Percentiles rank a stretch among this genome's conserved stretches.
phyloP scores from a whole-genome alignment of 2,329 filamentous ascomycete species.

The Diaporthe citriasiana region DNA sequence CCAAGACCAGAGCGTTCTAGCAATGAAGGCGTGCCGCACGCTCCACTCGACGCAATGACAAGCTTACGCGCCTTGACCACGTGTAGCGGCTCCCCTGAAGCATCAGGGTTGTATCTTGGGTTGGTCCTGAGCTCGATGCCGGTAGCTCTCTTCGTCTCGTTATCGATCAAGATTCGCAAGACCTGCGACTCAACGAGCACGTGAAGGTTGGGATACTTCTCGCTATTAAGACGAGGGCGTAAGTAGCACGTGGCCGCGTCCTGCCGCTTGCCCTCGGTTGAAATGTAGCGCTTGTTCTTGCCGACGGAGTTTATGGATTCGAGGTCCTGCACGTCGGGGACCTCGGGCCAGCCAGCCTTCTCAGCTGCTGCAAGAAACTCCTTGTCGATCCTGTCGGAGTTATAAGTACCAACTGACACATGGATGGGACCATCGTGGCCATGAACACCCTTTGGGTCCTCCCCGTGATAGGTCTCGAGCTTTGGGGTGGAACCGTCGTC shows the following conservation, averaged over 20 bases:
- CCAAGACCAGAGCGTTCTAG: constrained; percentile 67
- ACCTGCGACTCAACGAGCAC: constrained; percentile 68
- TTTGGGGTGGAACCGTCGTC: constrained; percentile 38
- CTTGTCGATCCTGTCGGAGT: constrained; percentile 54
- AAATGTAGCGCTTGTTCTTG: constrained; percentile 42
- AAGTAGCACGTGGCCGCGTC: constrained; percentile 65
- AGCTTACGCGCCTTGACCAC: constrained; percentile 62
- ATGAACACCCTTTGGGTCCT: constrained; percentile 57
- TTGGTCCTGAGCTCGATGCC: constrained; percentile 65
- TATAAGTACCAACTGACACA: constrained; percentile 61
- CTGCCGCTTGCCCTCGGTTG: constrained; percentile 63
- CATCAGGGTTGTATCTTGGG: constrained; percentile 51
- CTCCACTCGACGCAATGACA: constrained; percentile 57
- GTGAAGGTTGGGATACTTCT: constrained; percentile 65
- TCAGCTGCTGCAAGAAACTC: constrained; percentile 61
- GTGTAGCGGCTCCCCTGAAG: constrained; percentile 45
- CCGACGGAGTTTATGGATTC: constrained; percentile 52
- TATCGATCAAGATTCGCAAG: constrained; percentile 62
- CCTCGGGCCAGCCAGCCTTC: constrained; percentile 60
- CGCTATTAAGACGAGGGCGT: constrained; percentile 63
- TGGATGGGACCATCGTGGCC: constrained; percentile 64
- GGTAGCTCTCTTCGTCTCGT: constrained; percentile 58
- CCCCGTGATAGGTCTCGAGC: constrained; percentile 64
- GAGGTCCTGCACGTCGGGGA: constrained; percentile 63
- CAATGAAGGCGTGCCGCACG: constrained; percentile 59